Evolutionary conservation across 345 rosid species (phyloP), one percentile per base, ranked within the genome.

Genomic region (Cardamine occulta): DNA sequence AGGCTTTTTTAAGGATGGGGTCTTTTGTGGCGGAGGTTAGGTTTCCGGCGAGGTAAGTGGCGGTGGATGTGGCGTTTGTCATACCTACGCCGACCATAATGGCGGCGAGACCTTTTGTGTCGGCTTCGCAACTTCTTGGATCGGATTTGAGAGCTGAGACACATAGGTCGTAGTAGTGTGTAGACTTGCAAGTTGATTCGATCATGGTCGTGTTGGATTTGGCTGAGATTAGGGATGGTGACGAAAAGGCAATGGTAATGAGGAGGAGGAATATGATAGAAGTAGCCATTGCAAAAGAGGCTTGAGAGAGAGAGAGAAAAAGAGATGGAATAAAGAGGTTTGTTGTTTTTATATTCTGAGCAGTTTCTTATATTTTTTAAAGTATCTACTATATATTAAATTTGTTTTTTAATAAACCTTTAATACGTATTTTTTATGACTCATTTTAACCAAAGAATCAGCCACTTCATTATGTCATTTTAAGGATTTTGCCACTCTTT

Each of bases 81-180:
- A 76, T 57, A 11, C 91, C 94, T 10, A 83, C 75, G 2, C 89
- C 85, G 15, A 83, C 58, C 86, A 91, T 80, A 62, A 88, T 86
- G 8, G 75, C 59, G 4, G 97, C 93, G 4, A 91, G 83, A 35
- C 89, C 98, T 68, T 77, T 89, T 32, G 86, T 68, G 88, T 88
- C 96, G 28, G 83, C 79, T 26, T 67, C 63, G 10, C 76, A 21
- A 78, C 94, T 89, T 23, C 80, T 78, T 51, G 93, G 86, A 48
- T 89, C 88, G 55, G 91, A 80, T 57, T 81, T 76, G 79, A 93
- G 98, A 63, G 90, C 80, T 14, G 91, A 87, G 77, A 89, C 84
- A 28, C 98, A 93, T 18, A 89, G 88, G 68, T 77, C 73, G 70
- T 86, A 88, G 88, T 89, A 74, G 45, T 83, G 84, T 69, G 98